A percentile compares a stretch with the other conserved stretches of the same genome.
Conservation (phyloP, 2,329 filamentous ascomycete genomes). For the Xylariaceae sp. region DNA sequence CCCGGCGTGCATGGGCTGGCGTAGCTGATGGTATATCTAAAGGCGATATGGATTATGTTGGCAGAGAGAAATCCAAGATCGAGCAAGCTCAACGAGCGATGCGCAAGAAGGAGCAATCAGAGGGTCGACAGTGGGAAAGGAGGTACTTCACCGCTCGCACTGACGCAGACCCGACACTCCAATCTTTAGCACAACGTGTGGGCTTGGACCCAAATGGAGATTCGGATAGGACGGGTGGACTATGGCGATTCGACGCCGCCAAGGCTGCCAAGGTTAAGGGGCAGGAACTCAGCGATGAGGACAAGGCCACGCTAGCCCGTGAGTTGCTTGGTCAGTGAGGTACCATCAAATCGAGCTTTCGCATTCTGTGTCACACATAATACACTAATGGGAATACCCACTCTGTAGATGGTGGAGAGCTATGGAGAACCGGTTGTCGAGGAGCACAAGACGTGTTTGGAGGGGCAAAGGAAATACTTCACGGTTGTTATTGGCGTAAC, state of each 20-base stretch:
- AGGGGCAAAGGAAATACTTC: no score
- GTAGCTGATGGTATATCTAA: slow-evolving; percentile 75
- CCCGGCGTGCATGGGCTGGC: slow-evolving; percentile 78
- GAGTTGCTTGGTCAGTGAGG: slow-evolving; percentile 42
- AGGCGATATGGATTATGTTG: slow-evolving; percentile 77
- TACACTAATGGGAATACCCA: no score
- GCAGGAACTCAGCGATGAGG: slow-evolving; percentile 44
- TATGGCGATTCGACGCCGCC: slow-evolving; percentile 62
- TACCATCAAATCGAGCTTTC: no score
- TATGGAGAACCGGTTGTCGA: no score
- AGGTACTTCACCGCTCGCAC: slow-evolving; percentile 74
- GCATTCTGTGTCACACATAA: no score
- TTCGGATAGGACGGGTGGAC: slow-evolving; percentile 65
- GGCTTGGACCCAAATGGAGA: slow-evolving; percentile 60
- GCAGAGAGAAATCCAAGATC: slow-evolving; percentile 76
- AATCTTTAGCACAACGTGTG: slow-evolving; percentile 52
- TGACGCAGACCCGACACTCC: slow-evolving; percentile 52
- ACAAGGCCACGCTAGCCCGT: slow-evolving; percentile 47
- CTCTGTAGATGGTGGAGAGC: no score
- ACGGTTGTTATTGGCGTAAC: no score
- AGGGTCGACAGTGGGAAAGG: slow-evolving; percentile 79
- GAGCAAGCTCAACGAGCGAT: slow-evolving; percentile 82
- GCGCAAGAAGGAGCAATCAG: slow-evolving; percentile 58
- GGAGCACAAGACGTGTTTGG: no score
- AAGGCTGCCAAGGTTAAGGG: slow-evolving; percentile 53